These are phyloP conservation scores for Fonsecaea multimorphosa DNA, from an alignment of 2,329 filamentous ascomycete genomes.

Conservation along the genomic window DNA sequence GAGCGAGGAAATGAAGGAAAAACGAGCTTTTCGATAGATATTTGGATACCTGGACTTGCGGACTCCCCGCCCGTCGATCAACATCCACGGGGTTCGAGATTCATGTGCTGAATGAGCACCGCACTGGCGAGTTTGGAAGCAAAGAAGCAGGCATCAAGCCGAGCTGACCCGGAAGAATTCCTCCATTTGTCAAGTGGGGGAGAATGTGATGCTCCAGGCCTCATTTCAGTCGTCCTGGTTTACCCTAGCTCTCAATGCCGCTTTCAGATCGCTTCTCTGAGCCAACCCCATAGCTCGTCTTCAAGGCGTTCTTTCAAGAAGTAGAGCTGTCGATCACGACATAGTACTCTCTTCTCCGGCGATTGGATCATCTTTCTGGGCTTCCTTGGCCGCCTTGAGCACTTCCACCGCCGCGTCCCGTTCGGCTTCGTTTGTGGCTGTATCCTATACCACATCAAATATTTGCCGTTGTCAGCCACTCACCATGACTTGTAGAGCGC, in stretches of 20 bases:
- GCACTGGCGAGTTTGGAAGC: neutral
- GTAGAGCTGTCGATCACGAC: neutral
- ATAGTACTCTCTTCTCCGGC: slow-evolving; percentile 35
- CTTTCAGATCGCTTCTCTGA: neutral
- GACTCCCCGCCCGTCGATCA: neutral
- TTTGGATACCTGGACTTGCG: neutral
- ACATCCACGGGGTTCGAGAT: neutral
- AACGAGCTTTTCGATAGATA: neutral
- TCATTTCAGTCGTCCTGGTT: neutral
- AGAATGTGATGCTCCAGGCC: neutral
- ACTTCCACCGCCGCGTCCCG: slow-evolving; percentile 61
- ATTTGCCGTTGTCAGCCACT: neutral
- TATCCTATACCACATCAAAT: slow-evolving; percentile 45
- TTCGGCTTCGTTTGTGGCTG: slow-evolving; percentile 55
- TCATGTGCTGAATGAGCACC: neutral
- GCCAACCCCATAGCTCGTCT: neutral
- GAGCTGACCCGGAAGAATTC: neutral
- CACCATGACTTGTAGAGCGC: neutral
- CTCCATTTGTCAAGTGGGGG: neutral
- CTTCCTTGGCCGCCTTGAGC: slow-evolving; percentile 57
- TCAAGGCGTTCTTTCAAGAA: neutral
- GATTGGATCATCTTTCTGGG: slow-evolving; percentile 39
- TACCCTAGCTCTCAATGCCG: neutral
- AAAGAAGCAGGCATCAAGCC: neutral
- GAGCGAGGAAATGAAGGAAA: neutral